Evolutionary conservation across 192 early-diverging fungal species (phyloP), one percentile per base, ranked within the genome.

Genomic region (Diversispora eburnea): DNA sequence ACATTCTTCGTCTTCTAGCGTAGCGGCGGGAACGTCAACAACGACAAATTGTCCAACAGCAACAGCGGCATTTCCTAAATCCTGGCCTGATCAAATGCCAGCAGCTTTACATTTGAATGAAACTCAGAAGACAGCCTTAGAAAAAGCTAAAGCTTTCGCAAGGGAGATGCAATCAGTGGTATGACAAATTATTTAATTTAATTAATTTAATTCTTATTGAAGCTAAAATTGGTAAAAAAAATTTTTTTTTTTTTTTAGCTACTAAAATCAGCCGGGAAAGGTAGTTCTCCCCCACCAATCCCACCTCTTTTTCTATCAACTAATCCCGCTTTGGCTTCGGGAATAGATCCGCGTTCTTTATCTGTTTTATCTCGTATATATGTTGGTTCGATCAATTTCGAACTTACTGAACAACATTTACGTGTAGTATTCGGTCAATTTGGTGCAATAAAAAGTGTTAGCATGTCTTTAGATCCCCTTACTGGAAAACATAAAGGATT

Each of bases 311-410:
- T 78, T 63, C 20, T 67, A 66, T 52, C 77, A 56, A 64, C 71
- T 22, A 68, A 78, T 41, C 77, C 73, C 22, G 72, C 59, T 17
- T 48, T 75, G 22, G 73, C 77, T 12, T 74, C 77, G 22, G 77
- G 77, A 55, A 73, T 78, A 33, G 77, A 78, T 62, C 67, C 61
- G n/a, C 77, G 77, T 17, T 65, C 77, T 46, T 42, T 78, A 42
- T 75, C 77, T n/a, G 73, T 78, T 22, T 52, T 78, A 46, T 78
- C 77, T 20, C 73, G 77, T 13, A 78, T 94, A 17, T 94, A 94
- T 81, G 90, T 94, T 42, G 93, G 93, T 22, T 94, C 93, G 20
- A 92, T 94, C 43, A 90, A 88, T 75, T 94, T 93, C 78, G 92
- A 94, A 70, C 84, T 94, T 65, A 92, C 86, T 0, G 93, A 95